Evolutionary conservation across 345 rosid genomes (phyloP).

Genomic region (Lepidium africanum): DNA sequence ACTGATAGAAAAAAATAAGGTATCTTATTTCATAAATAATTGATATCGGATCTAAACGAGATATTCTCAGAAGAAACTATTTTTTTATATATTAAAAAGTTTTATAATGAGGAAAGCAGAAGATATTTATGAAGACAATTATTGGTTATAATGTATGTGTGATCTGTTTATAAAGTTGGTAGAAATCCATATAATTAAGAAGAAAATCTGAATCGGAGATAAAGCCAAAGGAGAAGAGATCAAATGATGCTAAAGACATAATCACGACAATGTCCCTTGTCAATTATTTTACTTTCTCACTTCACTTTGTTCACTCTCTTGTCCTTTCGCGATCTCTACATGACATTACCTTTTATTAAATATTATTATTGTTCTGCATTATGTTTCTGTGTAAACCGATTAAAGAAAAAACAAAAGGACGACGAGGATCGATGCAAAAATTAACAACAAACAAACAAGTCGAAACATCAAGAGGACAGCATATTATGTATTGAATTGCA

Average conservation of each 20-base stretch:
- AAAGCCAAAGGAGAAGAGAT: slow-evolving; percentile 21
- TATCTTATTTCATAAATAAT: background rate
- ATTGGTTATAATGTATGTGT: slow-evolving; percentile 3
- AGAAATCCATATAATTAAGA: background rate
- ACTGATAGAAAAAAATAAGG: too few species aligned
- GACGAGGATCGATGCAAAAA: background rate
- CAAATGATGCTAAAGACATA: slow-evolving; percentile 3
- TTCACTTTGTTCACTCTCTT: slow-evolving; percentile 16
- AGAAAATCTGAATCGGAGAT: slow-evolving; percentile 4
- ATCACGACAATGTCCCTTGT: slow-evolving; percentile 22
- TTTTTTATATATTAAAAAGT: background rate
- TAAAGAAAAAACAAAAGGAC: background rate
- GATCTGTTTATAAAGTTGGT: slow-evolving; percentile 4
- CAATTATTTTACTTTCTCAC: slow-evolving; percentile 13
- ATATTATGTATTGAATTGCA: background rate
- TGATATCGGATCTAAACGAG: slow-evolving; percentile 14
- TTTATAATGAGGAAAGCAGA: background rate
- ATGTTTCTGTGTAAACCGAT: slow-evolving; percentile 1
- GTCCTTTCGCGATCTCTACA: slow-evolving; percentile 11
- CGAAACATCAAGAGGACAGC: background rate
- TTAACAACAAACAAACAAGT: background rate
- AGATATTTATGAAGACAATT: slow-evolving; percentile 15
- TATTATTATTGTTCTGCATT: background rate
- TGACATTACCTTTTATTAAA: slow-evolving; percentile 24
- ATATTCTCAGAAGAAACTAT: slow-evolving; percentile 1